phyloP scores from a whole-genome alignment of 805 yeast species.

The Spathaspora girioi region DNA sequence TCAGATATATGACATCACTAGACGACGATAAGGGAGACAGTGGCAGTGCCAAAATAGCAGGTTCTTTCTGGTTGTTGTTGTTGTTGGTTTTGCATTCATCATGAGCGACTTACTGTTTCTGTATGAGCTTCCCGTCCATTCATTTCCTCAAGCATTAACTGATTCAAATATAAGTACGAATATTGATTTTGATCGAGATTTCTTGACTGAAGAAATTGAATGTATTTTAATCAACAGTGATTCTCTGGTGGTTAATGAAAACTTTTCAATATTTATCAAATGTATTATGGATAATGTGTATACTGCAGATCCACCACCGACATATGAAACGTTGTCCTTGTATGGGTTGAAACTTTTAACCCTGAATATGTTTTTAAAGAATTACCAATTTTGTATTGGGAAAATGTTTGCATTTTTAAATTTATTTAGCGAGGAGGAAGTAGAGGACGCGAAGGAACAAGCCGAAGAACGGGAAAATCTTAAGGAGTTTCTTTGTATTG shows the following conservation, averaged over 20 bases:
- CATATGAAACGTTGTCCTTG: conserved; percentile 30
- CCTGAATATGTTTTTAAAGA: conserved; percentile 37
- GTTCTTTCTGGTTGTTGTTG: background rate
- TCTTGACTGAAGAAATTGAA: conserved; percentile 8
- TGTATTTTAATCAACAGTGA: conserved; percentile 31
- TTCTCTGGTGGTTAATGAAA: conserved; percentile 35
- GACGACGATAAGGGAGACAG: background rate
- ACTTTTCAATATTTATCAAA: conserved; percentile 32
- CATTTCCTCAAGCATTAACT: conserved; percentile 1
- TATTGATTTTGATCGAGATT: background rate
- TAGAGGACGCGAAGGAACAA: conserved; percentile 7
- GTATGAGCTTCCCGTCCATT: background rate
- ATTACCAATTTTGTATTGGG: conserved; percentile 32
- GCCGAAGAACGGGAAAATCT: conserved; percentile 18
- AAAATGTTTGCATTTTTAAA: conserved; percentile 32
- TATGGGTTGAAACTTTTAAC: conserved; percentile 32
- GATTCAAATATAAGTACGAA: background rate
- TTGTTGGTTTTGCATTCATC: background rate
- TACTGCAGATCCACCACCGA: conserved; percentile 7
- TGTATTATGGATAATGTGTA: conserved; percentile 28
- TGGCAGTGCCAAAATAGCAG: no score
- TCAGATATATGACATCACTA: background rate
- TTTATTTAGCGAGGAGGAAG: conserved; percentile 16
- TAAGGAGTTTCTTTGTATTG: conserved; percentile 34
- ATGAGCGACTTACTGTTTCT: background rate